These are phyloP conservation scores for Leishmania tropica DNA, from an alignment of 208 protist genomes.

Conservation along the genomic window DNA sequence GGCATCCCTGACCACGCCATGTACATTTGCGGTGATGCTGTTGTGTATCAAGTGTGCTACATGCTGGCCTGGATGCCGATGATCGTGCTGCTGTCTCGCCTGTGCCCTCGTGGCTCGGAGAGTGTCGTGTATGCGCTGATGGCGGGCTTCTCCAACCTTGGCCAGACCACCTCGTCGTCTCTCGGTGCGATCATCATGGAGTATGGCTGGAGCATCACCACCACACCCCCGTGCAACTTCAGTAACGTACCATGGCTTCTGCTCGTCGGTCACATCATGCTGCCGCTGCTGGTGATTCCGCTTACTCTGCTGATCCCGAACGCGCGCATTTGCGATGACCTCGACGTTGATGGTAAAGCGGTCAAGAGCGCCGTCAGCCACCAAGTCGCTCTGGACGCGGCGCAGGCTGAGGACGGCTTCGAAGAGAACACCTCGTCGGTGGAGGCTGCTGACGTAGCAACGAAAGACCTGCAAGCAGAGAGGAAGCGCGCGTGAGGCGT, in stretches of 20 bases:
- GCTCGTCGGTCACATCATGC: conserved; percentile 53
- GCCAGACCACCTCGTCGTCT: conserved; percentile 39
- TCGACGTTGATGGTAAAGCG: conserved; percentile 48
- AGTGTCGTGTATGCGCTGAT: conserved; percentile 82
- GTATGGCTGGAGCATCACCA: conserved; percentile 45
- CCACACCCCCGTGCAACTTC: conserved; percentile 60
- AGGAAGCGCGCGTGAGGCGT: background rate
- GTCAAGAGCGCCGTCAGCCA: background rate
- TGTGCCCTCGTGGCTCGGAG: conserved; percentile 84
- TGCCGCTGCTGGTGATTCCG: conserved; percentile 59
- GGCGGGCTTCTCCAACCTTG: conserved; percentile 83
- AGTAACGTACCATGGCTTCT: conserved; percentile 64
- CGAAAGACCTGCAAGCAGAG: background rate
- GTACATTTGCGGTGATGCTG: conserved; percentile 70
- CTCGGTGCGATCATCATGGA: conserved; percentile 69
- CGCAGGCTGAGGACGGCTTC: background rate
- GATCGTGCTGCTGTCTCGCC: conserved; percentile 75
- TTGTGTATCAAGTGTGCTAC: conserved; percentile 65
- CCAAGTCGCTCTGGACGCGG: background rate
- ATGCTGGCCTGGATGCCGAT: conserved; percentile 78
- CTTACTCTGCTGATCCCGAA: conserved; percentile 64
- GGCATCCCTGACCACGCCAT: conserved; percentile 65
- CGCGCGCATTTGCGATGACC: conserved; percentile 58
- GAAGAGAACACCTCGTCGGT: background rate
- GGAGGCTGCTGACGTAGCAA: background rate